phyloP scores from a whole-genome alignment of 176 grass and related monocot species.

The Olyra latifolia region DNA sequence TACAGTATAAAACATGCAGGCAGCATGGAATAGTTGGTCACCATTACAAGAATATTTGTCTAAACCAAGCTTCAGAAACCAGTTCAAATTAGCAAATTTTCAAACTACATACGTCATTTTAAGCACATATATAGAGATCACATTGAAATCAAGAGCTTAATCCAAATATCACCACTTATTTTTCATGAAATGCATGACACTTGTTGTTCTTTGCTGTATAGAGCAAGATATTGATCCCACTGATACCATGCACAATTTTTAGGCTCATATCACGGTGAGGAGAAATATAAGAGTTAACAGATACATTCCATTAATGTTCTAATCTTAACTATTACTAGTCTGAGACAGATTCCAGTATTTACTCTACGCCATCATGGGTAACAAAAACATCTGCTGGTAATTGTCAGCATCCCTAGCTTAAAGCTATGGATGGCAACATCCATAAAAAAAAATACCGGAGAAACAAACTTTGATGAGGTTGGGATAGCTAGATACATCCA shows the following conservation, averaged over 20 bases:
- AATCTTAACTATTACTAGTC: not conserved
- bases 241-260: not conserved
- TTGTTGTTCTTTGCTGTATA: not conserved
- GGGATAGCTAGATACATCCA: not conserved
- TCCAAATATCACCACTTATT: not conserved
- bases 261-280: not conserved
- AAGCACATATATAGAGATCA: conserved; percentile 15
- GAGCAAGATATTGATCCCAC: conserved; percentile 19
- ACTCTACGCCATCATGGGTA: not conserved
- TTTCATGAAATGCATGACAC: not conserved
- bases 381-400: not conserved
- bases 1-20: not conserved
- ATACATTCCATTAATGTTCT: not conserved
- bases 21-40: not conserved
- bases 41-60: not conserved
- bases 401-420: not conserved
- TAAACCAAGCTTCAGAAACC: conserved; percentile 7
- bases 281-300: not conserved
- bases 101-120: not conserved
- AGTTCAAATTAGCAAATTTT: conserved; percentile 3
- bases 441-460: not conserved
- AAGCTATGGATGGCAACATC: conserved; percentile 10
- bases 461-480: not conserved
- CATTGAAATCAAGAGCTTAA: not conserved
- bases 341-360: not conserved